These are phyloP conservation scores for Psidium guajava DNA, from an alignment of 345 rosid species.

Conservation along the genomic window DNA sequence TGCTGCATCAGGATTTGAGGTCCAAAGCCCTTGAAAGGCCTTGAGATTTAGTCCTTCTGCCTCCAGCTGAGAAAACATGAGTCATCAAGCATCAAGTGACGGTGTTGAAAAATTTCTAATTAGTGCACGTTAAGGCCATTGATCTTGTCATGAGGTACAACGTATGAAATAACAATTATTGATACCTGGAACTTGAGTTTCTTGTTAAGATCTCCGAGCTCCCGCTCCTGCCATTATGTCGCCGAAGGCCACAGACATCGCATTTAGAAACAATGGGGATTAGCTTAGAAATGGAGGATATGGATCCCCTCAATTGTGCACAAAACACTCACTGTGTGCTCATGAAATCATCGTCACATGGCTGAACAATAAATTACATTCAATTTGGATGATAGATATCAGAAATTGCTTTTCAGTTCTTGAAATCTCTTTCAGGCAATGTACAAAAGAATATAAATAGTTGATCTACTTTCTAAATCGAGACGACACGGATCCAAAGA, in stretches of 20 bases:
- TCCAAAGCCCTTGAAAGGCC: conserved; percentile 52
- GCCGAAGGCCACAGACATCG: neutral
- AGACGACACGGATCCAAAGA: neutral
- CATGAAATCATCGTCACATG: neutral
- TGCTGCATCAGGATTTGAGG: conserved; percentile 22
- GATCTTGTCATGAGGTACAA: neutral
- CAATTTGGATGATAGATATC: neutral
- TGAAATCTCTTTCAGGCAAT: neutral
- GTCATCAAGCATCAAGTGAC: neutral
- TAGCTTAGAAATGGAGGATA: neutral
- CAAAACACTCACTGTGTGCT: neutral
- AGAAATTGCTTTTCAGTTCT: neutral
- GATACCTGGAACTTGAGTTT: conserved; percentile 65
- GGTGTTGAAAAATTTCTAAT: neutral
- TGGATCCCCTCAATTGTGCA: neutral
- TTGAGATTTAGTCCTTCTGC: conserved; percentile 46
- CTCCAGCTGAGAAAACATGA: conserved; percentile 37
- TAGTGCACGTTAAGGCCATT: neutral
- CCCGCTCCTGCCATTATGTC: conserved; percentile 51
- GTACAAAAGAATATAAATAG: neutral
- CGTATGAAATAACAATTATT: neutral
- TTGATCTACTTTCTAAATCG: neutral
- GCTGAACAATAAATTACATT: neutral
- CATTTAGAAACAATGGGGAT: neutral
- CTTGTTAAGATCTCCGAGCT: conserved; percentile 83